These are phyloP conservation scores for Paecilomyces fulvus DNA, from an alignment of 2,329 filamentous ascomycete genomes.

Conservation along the genomic window DNA sequence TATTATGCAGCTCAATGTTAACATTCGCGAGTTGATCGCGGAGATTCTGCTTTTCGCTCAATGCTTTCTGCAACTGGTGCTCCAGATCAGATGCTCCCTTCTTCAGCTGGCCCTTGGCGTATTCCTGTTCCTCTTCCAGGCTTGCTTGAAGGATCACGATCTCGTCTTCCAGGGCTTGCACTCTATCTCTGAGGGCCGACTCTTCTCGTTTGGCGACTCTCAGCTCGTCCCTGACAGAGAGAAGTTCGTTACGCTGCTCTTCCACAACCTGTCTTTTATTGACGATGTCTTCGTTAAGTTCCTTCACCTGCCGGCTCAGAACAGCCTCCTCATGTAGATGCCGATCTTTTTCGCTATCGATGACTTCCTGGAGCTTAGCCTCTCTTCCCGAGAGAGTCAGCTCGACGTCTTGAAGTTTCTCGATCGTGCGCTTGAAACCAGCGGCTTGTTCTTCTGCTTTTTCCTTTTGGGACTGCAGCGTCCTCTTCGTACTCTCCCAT, in stretches of 20 bases:
- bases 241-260: constrained; percentile 57
- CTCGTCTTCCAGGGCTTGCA: constrained; percentile 64
- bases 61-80: constrained; percentile 47
- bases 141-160: constrained; percentile 63
- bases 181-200: constrained; percentile 54
- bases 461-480: constrained; percentile 57
- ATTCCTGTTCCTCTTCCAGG: constrained; percentile 57
- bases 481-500: constrained; percentile 60
- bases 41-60: constrained; percentile 54
- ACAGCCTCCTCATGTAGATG: constrained; percentile 63
- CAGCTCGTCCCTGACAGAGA: constrained; percentile 59
- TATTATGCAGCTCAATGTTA: constrained; percentile 52
- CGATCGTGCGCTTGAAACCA: constrained; percentile 62
- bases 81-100: constrained; percentile 53
- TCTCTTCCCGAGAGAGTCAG: constrained; percentile 61
- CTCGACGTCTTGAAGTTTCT: constrained; percentile 60
- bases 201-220: constrained; percentile 59
- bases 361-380: constrained; percentile 55
- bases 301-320: constrained; percentile 64
- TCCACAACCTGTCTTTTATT: constrained; percentile 58
- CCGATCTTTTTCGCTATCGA: constrained; percentile 63
- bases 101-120: constrained; percentile 49
- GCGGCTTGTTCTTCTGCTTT: constrained; percentile 59
- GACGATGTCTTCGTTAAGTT: constrained; percentile 63
- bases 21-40: constrained; percentile 55